A percentile compares a stretch with the other conserved stretches of the same genome.
phyloP scores from a whole-genome alignment of 805 yeast species.

The Starmerella tilneyi region DNA sequence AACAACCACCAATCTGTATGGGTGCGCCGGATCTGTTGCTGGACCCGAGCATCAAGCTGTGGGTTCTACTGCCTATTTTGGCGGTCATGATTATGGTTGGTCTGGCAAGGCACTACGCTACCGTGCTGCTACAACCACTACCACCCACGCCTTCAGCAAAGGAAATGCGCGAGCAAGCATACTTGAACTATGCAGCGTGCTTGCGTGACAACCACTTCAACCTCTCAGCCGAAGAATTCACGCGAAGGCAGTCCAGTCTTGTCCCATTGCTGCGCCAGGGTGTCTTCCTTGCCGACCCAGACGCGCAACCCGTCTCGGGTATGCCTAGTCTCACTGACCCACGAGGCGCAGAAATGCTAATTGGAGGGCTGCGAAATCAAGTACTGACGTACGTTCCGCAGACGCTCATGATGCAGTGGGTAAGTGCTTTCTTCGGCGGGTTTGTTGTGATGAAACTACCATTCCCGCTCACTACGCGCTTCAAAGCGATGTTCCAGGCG shows the following conservation, averaged over 20 bases:
- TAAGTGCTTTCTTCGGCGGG: slow-evolving; percentile 84
- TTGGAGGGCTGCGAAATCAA: slow-evolving; percentile 70
- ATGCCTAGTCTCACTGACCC: slow-evolving; percentile 47
- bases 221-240: slow-evolving; percentile 46
- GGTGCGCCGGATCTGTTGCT: slow-evolving; percentile 41
- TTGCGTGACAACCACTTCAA: slow-evolving; percentile 46
- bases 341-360: slow-evolving; percentile 56
- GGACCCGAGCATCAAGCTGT: slow-evolving; percentile 72
- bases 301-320: slow-evolving; percentile 40
- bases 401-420: slow-evolving; percentile 92
- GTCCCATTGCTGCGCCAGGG: slow-evolving; percentile 43
- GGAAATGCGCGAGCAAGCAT: slow-evolving; percentile 46
- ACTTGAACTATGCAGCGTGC: slow-evolving; percentile 47
- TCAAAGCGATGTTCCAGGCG: slow-evolving; percentile 83
- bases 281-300: slow-evolving; percentile 46
- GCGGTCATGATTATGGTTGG: slow-evolving; percentile 85
- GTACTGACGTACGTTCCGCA: slow-evolving; percentile 81
- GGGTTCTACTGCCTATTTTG: slow-evolving; percentile 89
- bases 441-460: slow-evolving; percentile 81
- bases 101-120: slow-evolving; percentile 57
- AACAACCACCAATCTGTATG: not conserved
- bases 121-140: slow-evolving; percentile 48
- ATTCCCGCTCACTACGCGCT: slow-evolving; percentile 78
- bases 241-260: slow-evolving; percentile 41
- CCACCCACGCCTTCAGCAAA: slow-evolving; percentile 46